These are phyloP conservation scores for Dissophora ornata DNA, from an alignment of 192 early-diverging fungal genomes.

Conservation along the genomic window DNA sequence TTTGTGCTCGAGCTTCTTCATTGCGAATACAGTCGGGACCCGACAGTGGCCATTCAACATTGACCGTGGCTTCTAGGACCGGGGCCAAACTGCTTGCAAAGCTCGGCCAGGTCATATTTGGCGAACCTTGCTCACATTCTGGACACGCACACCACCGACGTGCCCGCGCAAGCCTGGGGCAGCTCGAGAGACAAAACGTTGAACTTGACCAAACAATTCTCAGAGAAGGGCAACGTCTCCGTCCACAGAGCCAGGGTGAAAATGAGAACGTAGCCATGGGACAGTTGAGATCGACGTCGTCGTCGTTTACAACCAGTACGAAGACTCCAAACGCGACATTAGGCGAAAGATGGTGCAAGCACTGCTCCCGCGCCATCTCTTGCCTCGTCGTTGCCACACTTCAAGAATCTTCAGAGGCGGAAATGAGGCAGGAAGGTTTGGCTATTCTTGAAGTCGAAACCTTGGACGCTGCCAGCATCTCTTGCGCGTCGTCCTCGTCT, in stretches of 20 bases:
- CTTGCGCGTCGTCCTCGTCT: constrained; percentile 1
- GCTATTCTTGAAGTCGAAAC: constrained; percentile 3
- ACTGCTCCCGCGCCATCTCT: constrained; percentile 42
- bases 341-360: constrained; percentile 23
- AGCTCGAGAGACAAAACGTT: constrained; percentile 8
- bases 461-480: neutral
- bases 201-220: constrained; percentile 11
- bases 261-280: no score
- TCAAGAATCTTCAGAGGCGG: constrained; percentile 3
- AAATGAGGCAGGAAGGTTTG: neutral
- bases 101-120: constrained; percentile 44
- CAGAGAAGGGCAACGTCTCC: no score
- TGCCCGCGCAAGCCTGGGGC: constrained; percentile 6
- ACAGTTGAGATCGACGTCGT: neutral
- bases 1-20: constrained; percentile 31
- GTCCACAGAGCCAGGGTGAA: no score
- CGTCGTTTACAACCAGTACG: neutral
- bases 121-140: constrained; percentile 20
- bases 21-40: neutral
- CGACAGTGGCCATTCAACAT: neutral
- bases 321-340: no score
- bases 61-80: neutral
- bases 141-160: constrained; percentile 36
- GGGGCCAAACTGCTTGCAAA: constrained; percentile 32
- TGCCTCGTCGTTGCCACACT: constrained; percentile 31